phyloP scores from a whole-genome alignment of 2,329 filamentous ascomycete genomes.

The Paracoccidioides brasiliensis region DNA sequence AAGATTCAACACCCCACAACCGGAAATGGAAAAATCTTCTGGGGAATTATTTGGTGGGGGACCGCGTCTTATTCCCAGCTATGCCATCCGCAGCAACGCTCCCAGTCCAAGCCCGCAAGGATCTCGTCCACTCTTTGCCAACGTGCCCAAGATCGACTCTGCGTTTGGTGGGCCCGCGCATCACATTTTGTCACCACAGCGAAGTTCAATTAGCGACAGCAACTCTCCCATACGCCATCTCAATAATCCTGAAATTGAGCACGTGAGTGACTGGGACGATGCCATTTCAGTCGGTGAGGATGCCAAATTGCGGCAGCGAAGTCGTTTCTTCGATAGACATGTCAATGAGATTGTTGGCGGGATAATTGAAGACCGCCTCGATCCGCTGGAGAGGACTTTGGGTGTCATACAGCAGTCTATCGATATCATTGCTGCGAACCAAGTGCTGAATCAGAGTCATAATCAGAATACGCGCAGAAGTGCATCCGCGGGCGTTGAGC shows the following conservation, averaged over 20 bases:
- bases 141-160: slow-evolving; percentile 24
- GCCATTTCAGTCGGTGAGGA: slow-evolving; percentile 72
- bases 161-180: slow-evolving; percentile 27
- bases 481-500: slow-evolving; percentile 52
- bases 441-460: slow-evolving; percentile 27
- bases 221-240: slow-evolving; percentile 48
- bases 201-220: slow-evolving; percentile 45
- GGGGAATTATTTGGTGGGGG: slow-evolving; percentile 1
- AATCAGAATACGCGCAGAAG: slow-evolving; percentile 34
- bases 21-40: slow-evolving; percentile 4
- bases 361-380: slow-evolving; percentile 61
- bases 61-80: slow-evolving; percentile 7
- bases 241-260: slow-evolving; percentile 47
- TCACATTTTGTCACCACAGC: slow-evolving; percentile 44
- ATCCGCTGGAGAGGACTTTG: slow-evolving; percentile 69
- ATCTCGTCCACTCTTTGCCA: slow-evolving; percentile 37
- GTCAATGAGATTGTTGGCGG: slow-evolving; percentile 76
- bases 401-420: slow-evolving; percentile 61
- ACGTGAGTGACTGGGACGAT: slow-evolving; percentile 85
- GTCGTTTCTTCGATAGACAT: slow-evolving; percentile 79
- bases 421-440: slow-evolving; percentile 43
- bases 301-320: slow-evolving; percentile 65
- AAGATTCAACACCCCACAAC: slow-evolving; percentile 33
- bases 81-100: slow-evolving; percentile 48
- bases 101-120: slow-evolving; percentile 59